A percentile compares a stretch with the other conserved stretches of the same genome.
Conservation (phyloP, 306 rosid genomes). For the Mucuna pruriens region DNA sequence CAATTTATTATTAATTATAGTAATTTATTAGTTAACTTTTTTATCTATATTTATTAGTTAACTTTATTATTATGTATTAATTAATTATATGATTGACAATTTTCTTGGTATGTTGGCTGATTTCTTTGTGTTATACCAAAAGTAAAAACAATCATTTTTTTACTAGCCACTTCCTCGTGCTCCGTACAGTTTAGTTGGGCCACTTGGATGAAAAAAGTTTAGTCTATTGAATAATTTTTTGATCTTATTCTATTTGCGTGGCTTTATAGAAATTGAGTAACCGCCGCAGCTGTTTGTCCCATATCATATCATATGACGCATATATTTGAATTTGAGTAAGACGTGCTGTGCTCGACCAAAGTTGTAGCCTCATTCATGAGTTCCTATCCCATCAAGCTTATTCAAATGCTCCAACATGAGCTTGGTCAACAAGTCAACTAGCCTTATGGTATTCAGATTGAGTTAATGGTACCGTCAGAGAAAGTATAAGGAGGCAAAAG, state of each 20-base stretch:
- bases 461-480: slow-evolving; percentile 37
- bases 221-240: background rate
- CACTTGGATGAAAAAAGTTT: background rate
- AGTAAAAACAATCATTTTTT: background rate
- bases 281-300: background rate
- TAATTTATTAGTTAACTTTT: too few relatives aligned
- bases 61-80: too few relatives aligned
- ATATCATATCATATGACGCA: background rate
- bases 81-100: background rate
- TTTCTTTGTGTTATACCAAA: too few relatives aligned
- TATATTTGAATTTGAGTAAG: background rate
- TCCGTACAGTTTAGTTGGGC: background rate
- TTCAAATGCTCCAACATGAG: background rate
- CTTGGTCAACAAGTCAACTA: slow-evolving; percentile 36
- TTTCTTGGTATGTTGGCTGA: too few relatives aligned
- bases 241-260: background rate
- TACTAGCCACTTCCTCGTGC: background rate
- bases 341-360: slow-evolving; percentile 8
- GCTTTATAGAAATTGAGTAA: slow-evolving; percentile 12
- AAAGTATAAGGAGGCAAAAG: slow-evolving; percentile 43
- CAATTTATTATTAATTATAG: background rate
- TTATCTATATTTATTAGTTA: too few relatives aligned
- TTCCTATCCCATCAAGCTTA: slow-evolving; percentile 29
- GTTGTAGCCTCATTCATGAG: slow-evolving; percentile 40
- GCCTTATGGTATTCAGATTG: slow-evolving; percentile 40